Conservation (phyloP, 306 rosid genomes). For the Casuarina equisetifolia region DNA sequence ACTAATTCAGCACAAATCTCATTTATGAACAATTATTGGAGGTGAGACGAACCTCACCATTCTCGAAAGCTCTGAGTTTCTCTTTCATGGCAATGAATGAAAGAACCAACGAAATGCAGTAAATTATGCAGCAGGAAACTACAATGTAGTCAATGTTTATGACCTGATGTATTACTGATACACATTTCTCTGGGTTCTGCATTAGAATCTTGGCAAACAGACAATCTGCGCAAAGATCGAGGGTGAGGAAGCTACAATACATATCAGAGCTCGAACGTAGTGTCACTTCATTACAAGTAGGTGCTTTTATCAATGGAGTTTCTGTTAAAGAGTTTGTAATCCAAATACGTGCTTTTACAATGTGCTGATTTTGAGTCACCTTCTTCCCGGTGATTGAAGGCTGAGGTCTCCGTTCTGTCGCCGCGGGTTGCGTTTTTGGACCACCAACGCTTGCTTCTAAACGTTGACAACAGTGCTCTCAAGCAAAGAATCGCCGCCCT, state of each 20-base stretch:
- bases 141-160: not conserved
- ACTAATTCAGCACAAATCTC: too few species aligned
- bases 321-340: not conserved
- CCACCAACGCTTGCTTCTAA: constrained; percentile 90
- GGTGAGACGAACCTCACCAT: too few species aligned
- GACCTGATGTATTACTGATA: not conserved
- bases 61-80: too few species aligned
- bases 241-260: constrained; percentile 95
- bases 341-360: not conserved
- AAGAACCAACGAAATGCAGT: too few species aligned
- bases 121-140: constrained; percentile 2
- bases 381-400: constrained; percentile 46
- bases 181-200: constrained; percentile 14
- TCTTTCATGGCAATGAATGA: too few species aligned
- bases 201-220: constrained; percentile 93
- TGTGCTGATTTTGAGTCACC: not conserved
- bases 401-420: constrained; percentile 85
- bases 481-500: constrained; percentile 96
- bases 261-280: constrained; percentile 91
- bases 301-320: not conserved
- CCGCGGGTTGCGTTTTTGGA: constrained; percentile 92
- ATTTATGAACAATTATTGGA: too few species aligned
- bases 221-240: constrained; percentile 95
- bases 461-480: constrained; percentile 92
- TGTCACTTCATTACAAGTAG: constrained; percentile 85